Evolutionary conservation across 164 flowering plant genomes (phyloP).

Genomic region (Nelumbo lutea): DNA sequence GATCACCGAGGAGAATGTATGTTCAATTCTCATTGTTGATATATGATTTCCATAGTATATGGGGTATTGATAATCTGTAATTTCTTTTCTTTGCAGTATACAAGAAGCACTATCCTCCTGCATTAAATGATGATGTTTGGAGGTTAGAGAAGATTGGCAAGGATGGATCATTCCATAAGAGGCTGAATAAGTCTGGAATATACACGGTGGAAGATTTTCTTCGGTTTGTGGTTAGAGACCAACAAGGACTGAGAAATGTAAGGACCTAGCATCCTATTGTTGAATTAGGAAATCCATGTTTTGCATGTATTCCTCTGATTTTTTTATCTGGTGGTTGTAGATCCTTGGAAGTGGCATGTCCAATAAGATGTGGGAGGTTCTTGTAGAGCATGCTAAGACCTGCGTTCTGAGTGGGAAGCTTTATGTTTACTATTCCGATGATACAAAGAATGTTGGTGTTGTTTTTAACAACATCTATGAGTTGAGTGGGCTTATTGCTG

Average conservation of each 20-base stretch:
- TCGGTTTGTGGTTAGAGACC: conserved; percentile 66
- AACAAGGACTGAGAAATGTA: conserved; percentile 71
- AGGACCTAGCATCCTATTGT: conserved; percentile 22
- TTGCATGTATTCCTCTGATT: conserved; percentile 4
- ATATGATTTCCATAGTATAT: not conserved
- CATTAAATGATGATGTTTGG: conserved; percentile 83
- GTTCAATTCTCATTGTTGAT: conserved; percentile 14
- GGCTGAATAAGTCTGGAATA: conserved; percentile 73
- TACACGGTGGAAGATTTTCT: conserved; percentile 80
- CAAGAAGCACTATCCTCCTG: conserved; percentile 97
- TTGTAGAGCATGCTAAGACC: conserved; percentile 91
- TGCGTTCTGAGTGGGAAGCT: conserved; percentile 79
- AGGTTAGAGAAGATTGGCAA: conserved; percentile 94
- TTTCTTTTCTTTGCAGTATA: conserved; percentile 48
- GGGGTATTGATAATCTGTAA: not conserved
- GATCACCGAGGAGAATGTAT: conserved; percentile 98
- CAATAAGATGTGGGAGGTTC: conserved; percentile 97
- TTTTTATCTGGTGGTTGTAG: conserved; percentile 31
- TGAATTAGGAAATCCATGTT: not conserved
- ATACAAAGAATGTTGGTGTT: conserved; percentile 67
- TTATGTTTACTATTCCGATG: conserved; percentile 74
- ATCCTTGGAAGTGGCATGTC: conserved; percentile 99
- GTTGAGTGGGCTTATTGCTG: conserved; percentile 69
- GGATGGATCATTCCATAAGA: conserved; percentile 92
- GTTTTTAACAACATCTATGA: conserved; percentile 86